Evolutionary conservation across 176 grass and related monocot species (phyloP).

Genomic region (Phyllostachys edulis): DNA sequence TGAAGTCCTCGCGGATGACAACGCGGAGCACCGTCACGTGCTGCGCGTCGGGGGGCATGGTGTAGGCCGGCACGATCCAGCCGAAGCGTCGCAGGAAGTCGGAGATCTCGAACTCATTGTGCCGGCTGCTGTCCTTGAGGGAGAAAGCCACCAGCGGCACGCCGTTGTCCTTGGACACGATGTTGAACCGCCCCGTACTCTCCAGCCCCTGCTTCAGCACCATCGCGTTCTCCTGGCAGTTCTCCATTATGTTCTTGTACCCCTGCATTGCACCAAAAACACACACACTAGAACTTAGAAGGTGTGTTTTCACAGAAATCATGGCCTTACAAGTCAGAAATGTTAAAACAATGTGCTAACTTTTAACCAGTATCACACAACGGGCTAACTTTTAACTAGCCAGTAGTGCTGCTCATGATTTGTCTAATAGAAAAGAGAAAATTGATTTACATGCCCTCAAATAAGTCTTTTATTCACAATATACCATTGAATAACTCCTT

Average conservation of each 20-base stretch:
- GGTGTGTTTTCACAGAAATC: neutral
- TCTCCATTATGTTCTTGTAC: slow-evolving; percentile 88
- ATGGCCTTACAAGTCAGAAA: neutral
- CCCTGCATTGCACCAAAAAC: slow-evolving; percentile 41
- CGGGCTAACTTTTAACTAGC: too few species aligned
- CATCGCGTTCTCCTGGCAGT: slow-evolving; percentile 85
- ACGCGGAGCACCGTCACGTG: slow-evolving; percentile 75
- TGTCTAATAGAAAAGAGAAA: too few species aligned
- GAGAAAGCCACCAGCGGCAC: slow-evolving; percentile 95
- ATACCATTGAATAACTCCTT: too few species aligned
- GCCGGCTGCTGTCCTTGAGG: slow-evolving; percentile 74
- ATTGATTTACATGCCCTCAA: too few species aligned
- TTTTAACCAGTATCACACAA: too few species aligned
- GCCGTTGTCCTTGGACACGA: slow-evolving; percentile 89
- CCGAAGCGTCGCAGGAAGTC: slow-evolving; percentile 80
- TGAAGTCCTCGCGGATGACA: slow-evolving; percentile 82
- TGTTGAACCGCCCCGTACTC: slow-evolving; percentile 61
- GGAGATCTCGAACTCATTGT: slow-evolving; percentile 88
- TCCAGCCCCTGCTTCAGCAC: slow-evolving; percentile 73
- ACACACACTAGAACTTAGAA: too few species aligned
- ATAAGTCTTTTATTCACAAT: too few species aligned
- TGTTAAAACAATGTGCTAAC: too few species aligned
- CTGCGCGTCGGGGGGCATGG: slow-evolving; percentile 82
- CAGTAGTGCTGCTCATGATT: too few species aligned
- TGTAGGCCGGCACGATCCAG: slow-evolving; percentile 95